Evolutionary conservation across 192 early-diverging fungal species (phyloP).

Genomic region (Gonapodya sp.): DNA sequence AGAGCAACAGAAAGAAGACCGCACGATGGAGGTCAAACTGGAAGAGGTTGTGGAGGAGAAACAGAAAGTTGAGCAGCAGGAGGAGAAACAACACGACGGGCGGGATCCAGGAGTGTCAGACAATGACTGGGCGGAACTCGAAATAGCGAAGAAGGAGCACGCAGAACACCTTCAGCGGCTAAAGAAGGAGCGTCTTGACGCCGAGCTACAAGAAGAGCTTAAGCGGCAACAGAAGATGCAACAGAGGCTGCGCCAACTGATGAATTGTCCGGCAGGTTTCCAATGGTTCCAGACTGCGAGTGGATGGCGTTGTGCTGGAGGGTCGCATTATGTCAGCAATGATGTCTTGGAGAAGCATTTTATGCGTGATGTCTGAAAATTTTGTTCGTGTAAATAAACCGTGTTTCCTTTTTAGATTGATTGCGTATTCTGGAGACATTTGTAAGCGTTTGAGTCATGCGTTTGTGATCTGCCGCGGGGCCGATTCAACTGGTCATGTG

Average conservation of each 20-base stretch:
- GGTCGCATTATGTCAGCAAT: too few species aligned
- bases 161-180: slow-evolving; percentile 7
- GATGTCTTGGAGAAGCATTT: too few species aligned
- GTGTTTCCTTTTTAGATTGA: too few species aligned
- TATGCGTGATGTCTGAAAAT: too few species aligned
- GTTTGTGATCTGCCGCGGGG: too few species aligned
- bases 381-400: too few species aligned
- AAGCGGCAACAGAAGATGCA: slow-evolving; percentile 17
- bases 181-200: background rate
- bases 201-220: slow-evolving; percentile 12
- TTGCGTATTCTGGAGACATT: too few species aligned
- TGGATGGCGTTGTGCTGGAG: too few species aligned
- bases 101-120: slow-evolving; percentile 26
- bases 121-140: slow-evolving; percentile 23
- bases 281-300: too few species aligned
- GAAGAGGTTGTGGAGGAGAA: slow-evolving; percentile 27
- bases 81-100: slow-evolving; percentile 16
- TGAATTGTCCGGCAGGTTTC: slow-evolving; percentile 20
- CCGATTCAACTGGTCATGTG: too few species aligned
- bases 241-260: slow-evolving; percentile 17
- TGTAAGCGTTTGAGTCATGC: too few species aligned
- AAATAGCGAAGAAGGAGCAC: slow-evolving; percentile 10
- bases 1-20: too few species aligned
- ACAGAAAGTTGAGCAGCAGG: slow-evolving; percentile 21
- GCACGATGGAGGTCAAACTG: slow-evolving; percentile 23